Evolutionary conservation across 1,284 basidiomycete species (phyloP).

Genomic region (Ganoderma resinaceum): DNA sequence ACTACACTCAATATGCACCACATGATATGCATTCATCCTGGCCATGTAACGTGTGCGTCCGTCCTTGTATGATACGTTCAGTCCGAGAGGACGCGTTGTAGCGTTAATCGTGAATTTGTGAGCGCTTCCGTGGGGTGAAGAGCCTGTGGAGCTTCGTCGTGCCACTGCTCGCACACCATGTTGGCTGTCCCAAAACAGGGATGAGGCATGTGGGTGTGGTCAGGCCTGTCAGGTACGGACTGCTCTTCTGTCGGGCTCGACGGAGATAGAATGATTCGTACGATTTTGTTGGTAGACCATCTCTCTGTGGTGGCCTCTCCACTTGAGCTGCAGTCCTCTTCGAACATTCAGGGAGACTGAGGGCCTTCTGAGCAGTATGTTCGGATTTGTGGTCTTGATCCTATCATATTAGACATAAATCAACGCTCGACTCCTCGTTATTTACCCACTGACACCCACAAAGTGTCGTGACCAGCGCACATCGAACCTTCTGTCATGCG

Average conservation of each 20-base stretch:
- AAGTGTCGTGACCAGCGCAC: neutral
- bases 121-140: neutral
- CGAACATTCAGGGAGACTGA: neutral
- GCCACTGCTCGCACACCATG: too few relatives aligned
- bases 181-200: too few relatives aligned
- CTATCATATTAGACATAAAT: neutral
- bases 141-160: neutral
- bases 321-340: neutral
- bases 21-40: conserved; percentile 32
- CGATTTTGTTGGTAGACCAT: neutral
- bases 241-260: neutral
- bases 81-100: neutral
- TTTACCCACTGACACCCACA: neutral
- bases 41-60: conserved; percentile 29
- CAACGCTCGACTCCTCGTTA: neutral
- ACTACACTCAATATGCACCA: conserved; percentile 32
- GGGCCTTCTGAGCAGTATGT: neutral
- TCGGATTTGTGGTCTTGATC: neutral
- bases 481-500: neutral
- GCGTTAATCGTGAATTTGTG: neutral
- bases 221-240: too few relatives aligned
- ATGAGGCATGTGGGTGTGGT: too few relatives aligned
- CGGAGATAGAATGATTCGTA: neutral
- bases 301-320: neutral
- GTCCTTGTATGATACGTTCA: conserved; percentile 27